A percentile compares a stretch with the other conserved stretches of the same genome.
Conservation (phyloP, 2,329 filamentous ascomycete species). For the Epichloe gansuensis region DNA sequence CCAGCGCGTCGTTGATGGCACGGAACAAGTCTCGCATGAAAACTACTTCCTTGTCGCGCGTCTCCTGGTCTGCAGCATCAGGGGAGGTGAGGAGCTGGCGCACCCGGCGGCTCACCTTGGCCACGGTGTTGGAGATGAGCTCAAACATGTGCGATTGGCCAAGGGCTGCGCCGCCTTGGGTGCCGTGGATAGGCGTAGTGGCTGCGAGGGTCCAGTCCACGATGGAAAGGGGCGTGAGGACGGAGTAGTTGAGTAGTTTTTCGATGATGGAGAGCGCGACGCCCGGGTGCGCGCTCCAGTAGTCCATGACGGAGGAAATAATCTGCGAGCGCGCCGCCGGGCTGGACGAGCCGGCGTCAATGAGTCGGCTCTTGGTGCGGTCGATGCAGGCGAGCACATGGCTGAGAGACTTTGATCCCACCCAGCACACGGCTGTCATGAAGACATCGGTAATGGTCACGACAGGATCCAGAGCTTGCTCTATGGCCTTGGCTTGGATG, state of each 20-base stretch:
- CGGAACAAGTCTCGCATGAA: conserved; percentile 71
- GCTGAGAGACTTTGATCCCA: conserved; percentile 90
- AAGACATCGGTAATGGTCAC: conserved; percentile 87
- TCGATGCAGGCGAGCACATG: conserved; percentile 95
- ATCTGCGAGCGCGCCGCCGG: conserved; percentile 74
- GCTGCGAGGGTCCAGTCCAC: conserved; percentile 76
- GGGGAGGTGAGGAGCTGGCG: conserved; percentile 61
- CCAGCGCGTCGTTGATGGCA: conserved; percentile 65
- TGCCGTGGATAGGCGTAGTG: conserved; percentile 33
- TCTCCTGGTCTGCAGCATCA: conserved; percentile 49
- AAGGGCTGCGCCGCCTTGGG: conserved; percentile 55
- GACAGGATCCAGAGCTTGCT: conserved; percentile 61
- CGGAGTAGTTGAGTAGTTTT: conserved; percentile 94
- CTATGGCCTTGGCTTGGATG: conserved; percentile 67
- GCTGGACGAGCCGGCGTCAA: conserved; percentile 64
- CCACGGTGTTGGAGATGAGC: conserved; percentile 75
- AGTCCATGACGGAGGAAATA: conserved; percentile 76
- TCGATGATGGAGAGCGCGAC: conserved; percentile 87
- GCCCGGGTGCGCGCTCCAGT: conserved; percentile 88
- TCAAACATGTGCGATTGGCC: conserved; percentile 72
- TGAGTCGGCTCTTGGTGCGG: conserved; percentile 76
- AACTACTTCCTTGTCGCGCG: conserved; percentile 53
- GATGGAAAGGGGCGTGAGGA: conserved; percentile 73
- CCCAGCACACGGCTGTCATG: conserved; percentile 82
- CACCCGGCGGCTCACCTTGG: conserved; percentile 79